Conservation (phyloP, 2,329 filamentous ascomycete species). For the Neoarthrinium moseri region DNA sequence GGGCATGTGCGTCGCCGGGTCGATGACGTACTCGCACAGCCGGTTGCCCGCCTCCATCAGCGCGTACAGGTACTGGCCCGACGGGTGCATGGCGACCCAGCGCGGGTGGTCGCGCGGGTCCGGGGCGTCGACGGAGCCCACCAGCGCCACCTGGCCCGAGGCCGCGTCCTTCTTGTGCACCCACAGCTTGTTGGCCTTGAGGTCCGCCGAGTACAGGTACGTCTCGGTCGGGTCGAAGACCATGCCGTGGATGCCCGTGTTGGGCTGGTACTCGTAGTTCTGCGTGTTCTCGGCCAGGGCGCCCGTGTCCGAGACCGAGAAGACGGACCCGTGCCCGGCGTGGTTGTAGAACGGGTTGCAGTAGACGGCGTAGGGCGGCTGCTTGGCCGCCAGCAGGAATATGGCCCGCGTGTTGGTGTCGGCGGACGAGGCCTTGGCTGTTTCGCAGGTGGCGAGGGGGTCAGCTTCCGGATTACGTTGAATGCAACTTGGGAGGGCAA, state of each 20-base stretch:
- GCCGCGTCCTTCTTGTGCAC: conserved; percentile 67
- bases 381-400: conserved; percentile 77
- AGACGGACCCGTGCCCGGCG: conserved; percentile 79
- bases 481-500: neutral
- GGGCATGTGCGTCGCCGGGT: conserved; percentile 69
- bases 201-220: conserved; percentile 77
- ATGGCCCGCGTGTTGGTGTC: conserved; percentile 85
- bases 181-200: conserved; percentile 80
- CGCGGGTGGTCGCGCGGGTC: conserved; percentile 73
- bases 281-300: conserved; percentile 65
- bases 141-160: conserved; percentile 61
- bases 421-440: conserved; percentile 65
- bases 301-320: conserved; percentile 58
- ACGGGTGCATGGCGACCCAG: conserved; percentile 83
- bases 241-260: conserved; percentile 78
- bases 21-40: conserved; percentile 78
- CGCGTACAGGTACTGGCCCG: conserved; percentile 76
- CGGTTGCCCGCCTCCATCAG: conserved; percentile 90
- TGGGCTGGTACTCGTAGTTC: conserved; percentile 69
- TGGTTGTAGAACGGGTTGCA: conserved; percentile 89
- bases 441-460: conserved; percentile 7
- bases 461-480: conserved; percentile 9
- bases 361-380: conserved; percentile 80
- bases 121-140: conserved; percentile 73
- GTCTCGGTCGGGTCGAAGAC: conserved; percentile 73